Evolutionary conservation across 345 rosid genomes (phyloP), one percentile per base, ranked within the genome.

Genomic region (Gossypium herbaceum): DNA sequence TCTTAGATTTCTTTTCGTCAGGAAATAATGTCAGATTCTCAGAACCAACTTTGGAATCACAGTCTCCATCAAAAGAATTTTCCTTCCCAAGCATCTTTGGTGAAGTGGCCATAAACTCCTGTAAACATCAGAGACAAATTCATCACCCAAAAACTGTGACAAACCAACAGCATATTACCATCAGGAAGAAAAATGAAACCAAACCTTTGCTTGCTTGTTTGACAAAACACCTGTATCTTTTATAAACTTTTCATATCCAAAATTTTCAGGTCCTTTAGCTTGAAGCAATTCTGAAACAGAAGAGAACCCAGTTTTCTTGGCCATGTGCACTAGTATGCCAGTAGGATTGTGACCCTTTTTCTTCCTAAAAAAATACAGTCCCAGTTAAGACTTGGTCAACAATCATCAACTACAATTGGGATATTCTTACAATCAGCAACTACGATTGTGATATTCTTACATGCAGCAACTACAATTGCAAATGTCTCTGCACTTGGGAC

Each of bases 401-500:
- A 75, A 77, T 12, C 22, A 68, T 34, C 29, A 17, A 29, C 41
- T 34, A 34, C 41, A 34, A 34, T 34, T 34, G 7, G 41, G 41
- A 34, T 34, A 64, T 43, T 75, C 88, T 86, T 71, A 93, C 99
- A 76, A 86, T 87, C 99, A 95, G 1, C 17, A 27, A 77, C 97
- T 95, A 81, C 99, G 91, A 61, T 90, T 95, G 84, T 34, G 41
- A 34, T 34, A 56, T 43, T 75, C 88, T 86, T 71, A 93, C 99
- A 76, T 88, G 88, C 99, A 95, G 1, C 17, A 27, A 77, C 98
- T 95, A 81, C 99, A 95, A 61, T 90, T 95, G 84, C 99, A 95
- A 11, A 82, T 84, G 69, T 85, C 97, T 55, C 85, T 87, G 74
- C 99, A 95, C 76, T 81, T 95, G 43, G 92, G 97, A 60, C 99